phyloP scores from a whole-genome alignment of 1,139 yeast genomes.

The Geotrichum europaeum region DNA sequence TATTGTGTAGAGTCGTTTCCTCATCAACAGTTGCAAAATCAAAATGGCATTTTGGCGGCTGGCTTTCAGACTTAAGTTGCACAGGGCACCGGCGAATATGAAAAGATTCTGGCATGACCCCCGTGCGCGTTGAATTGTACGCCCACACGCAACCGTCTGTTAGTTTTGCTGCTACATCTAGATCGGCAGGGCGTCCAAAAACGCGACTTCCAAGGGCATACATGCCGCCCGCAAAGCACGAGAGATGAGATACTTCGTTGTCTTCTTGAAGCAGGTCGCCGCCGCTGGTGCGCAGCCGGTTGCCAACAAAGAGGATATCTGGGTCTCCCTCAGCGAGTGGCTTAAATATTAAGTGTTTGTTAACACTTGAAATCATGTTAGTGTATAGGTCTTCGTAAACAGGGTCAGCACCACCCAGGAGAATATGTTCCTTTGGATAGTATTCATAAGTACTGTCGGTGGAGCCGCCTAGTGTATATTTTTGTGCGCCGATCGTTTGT shows the following conservation, averaged over 20 bases:
- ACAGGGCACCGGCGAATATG: constrained; percentile 37
- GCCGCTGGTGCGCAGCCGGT: constrained; percentile 18
- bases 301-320: constrained; percentile 43
- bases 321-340: constrained; percentile 41
- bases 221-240: constrained; percentile 72
- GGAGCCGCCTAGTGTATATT: constrained; percentile 45
- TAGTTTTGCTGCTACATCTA: constrained; percentile 52
- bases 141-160: constrained; percentile 65
- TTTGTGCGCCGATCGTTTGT: background rate
- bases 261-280: constrained; percentile 16
- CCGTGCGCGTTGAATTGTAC: constrained; percentile 42
- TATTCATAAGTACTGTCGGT: constrained; percentile 69
- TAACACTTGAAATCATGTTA: constrained; percentile 38
- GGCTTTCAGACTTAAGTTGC: constrained; percentile 25
- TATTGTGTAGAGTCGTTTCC: constrained; percentile 1
- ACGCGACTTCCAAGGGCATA: constrained; percentile 62
- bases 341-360: constrained; percentile 38
- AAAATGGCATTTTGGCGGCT: constrained; percentile 19
- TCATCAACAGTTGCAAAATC: constrained; percentile 21
- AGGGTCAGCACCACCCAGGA: constrained; percentile 44
- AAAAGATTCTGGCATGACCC: constrained; percentile 44
- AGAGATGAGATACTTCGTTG: constrained; percentile 47
- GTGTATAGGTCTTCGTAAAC: constrained; percentile 36
- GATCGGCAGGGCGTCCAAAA: constrained; percentile 45
- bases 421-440: constrained; percentile 51